Evolutionary conservation across 1,139 yeast species (phyloP), one percentile per base, ranked within the genome.

Genomic region (Protomyces inouyei): DNA sequence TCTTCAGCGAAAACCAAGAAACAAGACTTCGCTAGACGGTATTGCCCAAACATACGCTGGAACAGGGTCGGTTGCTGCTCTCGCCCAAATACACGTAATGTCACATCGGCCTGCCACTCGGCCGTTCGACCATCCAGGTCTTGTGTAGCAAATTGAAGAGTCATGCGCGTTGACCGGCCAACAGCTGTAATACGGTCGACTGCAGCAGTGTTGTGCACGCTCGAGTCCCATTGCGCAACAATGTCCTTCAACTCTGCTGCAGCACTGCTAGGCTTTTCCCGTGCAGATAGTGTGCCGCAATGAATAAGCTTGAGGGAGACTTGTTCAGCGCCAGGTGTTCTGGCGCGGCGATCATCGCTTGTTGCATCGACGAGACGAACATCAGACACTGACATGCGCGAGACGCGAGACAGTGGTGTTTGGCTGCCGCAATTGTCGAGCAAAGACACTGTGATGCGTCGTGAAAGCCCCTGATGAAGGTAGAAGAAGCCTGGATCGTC

Each of bases 401-500:
- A 10, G 2, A 72, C 55, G 12, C 43, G 48, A 16, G 21, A n/a
- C 23, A 43, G 32, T 1, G 68, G 55, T 1, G 66, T 56, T 23
- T 55, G 64, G 16, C 56, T 65, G 2, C 65, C 68, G 1, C 69
- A 68, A 16, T 66, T 60, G 46, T 66, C 69, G 9, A 59, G 51
- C n/a, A 71, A 52, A 2, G 70, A 66, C 16, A 73, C 35, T 21
- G 60, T 65, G n/a, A 73, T 56, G 52, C 72, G 69, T 48, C 74
- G 67, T 55, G 73, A 75, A 3, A 72, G 67, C 3, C 75, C 75
- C 38, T 72, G 73, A 46, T 72, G 75, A 9, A 73, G 65, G 28
- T 67, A 61, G 2, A 69, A 45, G 23, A 67, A 55, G 6, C 70
- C 68, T 4, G 60, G 66, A 9, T 65, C 68, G 2, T 64, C 67